phyloP scores from a whole-genome alignment of 768 basidiomycete genomes.

The Coprinopsis cinerea region DNA sequence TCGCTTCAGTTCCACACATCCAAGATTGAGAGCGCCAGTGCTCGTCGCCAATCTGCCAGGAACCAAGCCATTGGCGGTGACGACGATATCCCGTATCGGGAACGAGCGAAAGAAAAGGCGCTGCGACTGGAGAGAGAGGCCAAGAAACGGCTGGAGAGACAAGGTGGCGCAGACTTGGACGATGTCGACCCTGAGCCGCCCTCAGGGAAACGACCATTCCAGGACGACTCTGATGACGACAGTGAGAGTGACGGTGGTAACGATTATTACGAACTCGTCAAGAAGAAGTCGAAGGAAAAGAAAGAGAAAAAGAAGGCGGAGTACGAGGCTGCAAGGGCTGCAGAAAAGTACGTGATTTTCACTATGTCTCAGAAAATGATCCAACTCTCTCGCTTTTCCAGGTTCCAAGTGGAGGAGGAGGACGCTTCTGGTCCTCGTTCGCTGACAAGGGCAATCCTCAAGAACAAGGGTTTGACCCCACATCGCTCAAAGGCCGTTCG shows the following conservation, averaged over 20 bases:
- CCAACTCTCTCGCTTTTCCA: conserved; percentile 7
- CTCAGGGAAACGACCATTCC: conserved; percentile 29
- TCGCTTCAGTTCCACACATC: conserved; percentile 91
- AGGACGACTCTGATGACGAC: conserved; percentile 32
- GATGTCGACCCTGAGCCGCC: conserved; percentile 42
- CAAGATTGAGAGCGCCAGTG: conserved; percentile 78
- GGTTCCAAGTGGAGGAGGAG: conserved; percentile 19
- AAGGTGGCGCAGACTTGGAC: conserved; percentile 65
- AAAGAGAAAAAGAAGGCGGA: conserved; percentile 78
- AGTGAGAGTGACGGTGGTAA: conserved; percentile 44
- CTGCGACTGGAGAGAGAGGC: conserved; percentile 49
- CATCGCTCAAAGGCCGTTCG: conserved; percentile 83
- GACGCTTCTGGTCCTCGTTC: conserved; percentile 68
- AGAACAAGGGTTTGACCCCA: conserved; percentile 93
- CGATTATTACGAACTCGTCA: conserved; percentile 90
- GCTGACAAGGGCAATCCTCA: conserved; percentile 84
- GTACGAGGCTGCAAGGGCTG: conserved; percentile 62
- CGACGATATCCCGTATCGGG: conserved; percentile 90
- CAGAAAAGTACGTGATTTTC: conserved; percentile 42
- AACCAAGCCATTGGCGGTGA: conserved; percentile 76
- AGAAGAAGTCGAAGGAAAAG: conserved; percentile 60
- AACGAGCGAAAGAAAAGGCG: conserved; percentile 61
- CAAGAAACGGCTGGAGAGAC: conserved; percentile 35
- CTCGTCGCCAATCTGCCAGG: conserved; percentile 69
- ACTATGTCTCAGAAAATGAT: conserved; percentile 5